These are phyloP conservation scores for Entrophospora sp. DNA, from an alignment of 192 early-diverging fungal species.

Conservation along the genomic window DNA sequence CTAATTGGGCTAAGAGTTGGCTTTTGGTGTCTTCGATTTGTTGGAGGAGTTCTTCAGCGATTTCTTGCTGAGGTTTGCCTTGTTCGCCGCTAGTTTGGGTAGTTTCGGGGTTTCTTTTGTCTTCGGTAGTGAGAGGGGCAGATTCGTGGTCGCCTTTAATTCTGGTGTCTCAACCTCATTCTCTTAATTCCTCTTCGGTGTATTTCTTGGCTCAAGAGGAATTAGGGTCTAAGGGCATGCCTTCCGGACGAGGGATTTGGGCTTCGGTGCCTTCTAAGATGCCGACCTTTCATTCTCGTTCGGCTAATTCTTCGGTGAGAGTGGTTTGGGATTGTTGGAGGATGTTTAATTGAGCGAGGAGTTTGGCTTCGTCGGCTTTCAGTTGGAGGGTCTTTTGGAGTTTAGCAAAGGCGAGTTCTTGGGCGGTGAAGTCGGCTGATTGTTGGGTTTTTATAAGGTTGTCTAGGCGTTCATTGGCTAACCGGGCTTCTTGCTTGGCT, in stretches of 20 bases:
- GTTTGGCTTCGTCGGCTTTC: not conserved
- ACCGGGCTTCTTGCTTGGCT: not conserved
- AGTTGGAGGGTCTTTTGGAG: not conserved
- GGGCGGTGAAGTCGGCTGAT: not conserved
- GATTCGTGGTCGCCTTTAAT: not conserved
- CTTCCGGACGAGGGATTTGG: not conserved
- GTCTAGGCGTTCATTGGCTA: not conserved
- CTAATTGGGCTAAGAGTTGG: no score
- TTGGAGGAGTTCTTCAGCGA: no score
- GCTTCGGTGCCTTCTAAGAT: not conserved
- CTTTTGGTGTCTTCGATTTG: no score
- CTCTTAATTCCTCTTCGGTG: not conserved
- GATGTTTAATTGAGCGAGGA: not conserved
- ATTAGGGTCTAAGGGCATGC: not conserved
- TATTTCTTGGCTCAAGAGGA: constrained; percentile 1
- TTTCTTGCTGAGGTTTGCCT: no score
- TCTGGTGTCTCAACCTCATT: not conserved
- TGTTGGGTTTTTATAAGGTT: not conserved
- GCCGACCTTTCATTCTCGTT: not conserved
- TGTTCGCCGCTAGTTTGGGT: no score
- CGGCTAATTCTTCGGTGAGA: not conserved
- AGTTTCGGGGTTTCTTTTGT: constrained; percentile 1
- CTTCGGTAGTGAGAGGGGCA: not conserved
- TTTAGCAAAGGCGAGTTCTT: not conserved
- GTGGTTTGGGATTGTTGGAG: not conserved